These are phyloP conservation scores for Clohesyomyces aquaticus DNA, from an alignment of 495 filamentous ascomycete species.

Conservation along the genomic window DNA sequence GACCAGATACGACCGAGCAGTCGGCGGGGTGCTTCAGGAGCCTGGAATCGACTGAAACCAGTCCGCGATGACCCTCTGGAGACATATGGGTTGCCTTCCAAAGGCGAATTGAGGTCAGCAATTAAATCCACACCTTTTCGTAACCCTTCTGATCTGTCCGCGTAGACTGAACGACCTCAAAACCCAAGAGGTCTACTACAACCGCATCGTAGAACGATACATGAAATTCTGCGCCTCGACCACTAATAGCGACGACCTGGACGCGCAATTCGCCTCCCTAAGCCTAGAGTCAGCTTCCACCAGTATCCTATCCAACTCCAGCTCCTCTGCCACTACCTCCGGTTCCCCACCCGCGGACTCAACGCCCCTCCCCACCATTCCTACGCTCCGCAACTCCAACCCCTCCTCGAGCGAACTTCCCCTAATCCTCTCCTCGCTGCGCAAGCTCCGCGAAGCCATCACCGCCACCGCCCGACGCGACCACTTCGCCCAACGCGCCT, in stretches of 20 bases:
- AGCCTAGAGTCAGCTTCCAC: slow-evolving; percentile 53
- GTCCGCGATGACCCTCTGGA: slow-evolving; percentile 73
- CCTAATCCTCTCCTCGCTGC: slow-evolving; percentile 71
- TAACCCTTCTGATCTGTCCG: neutral
- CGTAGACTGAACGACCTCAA: slow-evolving; percentile 73
- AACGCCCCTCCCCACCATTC: slow-evolving; percentile 24
- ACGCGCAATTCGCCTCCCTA: slow-evolving; percentile 72
- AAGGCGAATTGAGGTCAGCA: slow-evolving; percentile 72
- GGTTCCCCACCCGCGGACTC: slow-evolving; percentile 7
- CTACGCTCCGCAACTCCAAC: slow-evolving; percentile 30
- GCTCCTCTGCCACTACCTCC: slow-evolving; percentile 26
- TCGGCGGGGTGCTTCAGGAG: slow-evolving; percentile 56
- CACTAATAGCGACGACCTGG: slow-evolving; percentile 67
- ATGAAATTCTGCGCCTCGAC: slow-evolving; percentile 79
- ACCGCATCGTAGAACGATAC: slow-evolving; percentile 82
- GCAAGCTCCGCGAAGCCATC: slow-evolving; percentile 89
- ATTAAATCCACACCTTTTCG: neutral
- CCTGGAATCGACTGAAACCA: slow-evolving; percentile 73
- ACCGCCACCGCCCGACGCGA: slow-evolving; percentile 71
- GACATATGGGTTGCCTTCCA: slow-evolving; percentile 79
- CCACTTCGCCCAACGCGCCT: slow-evolving; percentile 51
- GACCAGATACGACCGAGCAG: slow-evolving; percentile 41
- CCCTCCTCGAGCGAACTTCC: slow-evolving; percentile 59
- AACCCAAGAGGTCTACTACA: slow-evolving; percentile 80
- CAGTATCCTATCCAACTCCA: no score